Base-by-base conservation (phyloP, 148 eudicot genomes). In the Diospyros kaki region DNA sequence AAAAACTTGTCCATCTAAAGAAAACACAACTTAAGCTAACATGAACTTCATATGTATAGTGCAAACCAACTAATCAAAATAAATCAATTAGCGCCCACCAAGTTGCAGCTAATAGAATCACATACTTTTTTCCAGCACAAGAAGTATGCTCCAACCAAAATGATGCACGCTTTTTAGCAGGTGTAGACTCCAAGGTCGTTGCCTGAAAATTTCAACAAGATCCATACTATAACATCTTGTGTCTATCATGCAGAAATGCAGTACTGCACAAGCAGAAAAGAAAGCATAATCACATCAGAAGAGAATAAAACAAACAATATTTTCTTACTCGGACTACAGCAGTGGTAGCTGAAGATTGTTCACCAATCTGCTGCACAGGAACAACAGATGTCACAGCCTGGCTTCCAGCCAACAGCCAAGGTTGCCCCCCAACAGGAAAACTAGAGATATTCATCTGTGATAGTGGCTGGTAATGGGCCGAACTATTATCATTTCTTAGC, bases 81-180 rank as follows among this genome's bases (percentile, higher is more conserved):
- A 46, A 73, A 45, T 44, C 28, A 40, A 40, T 12, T 43, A 54
- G 54, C 53, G 65, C 41, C 40, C 52, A 41, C 13, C 42, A 18
- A 66, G 72, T 11, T 15, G 28, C 38, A 7, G 55, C 44, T 72
- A 13, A 68, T 3, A 45, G 52, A 64, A 76, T 59, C 59, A 75
- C 76, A 48, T 82, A 91, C 98, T 82, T 89, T 82, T 91, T 95
- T 66, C 97, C 94, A 71, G 82, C 81, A 63, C 86, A 87, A 82
- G 90, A 72, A 17, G 81, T 84, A 83, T 95, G 92, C 84, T 95
- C 96, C 66, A 83, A 79, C 98, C 98, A 95, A 61, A 83, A 88
- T 11, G 87, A 91, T 48, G 88, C 75, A 79, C 83, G 71, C 68
- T 85, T 83, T 60, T 70, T 83, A 38, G 74, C 70, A 60, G 71